phyloP scores from a whole-genome alignment of 75 land plant species.

The Adiantum capillusveneris region DNA sequence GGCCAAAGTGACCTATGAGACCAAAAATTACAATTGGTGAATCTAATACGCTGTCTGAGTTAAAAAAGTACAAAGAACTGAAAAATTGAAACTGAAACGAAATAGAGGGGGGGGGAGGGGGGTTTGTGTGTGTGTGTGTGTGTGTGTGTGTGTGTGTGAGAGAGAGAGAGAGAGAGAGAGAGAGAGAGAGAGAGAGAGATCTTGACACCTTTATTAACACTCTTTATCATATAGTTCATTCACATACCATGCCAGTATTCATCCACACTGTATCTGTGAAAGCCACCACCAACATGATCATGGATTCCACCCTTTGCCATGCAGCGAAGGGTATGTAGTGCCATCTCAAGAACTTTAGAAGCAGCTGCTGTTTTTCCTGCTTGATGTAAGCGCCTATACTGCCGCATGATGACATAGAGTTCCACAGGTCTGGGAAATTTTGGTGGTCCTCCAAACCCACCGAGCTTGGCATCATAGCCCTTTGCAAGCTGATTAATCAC shows the following conservation, averaged over 20 bases:
- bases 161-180: not conserved
- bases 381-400: slow-evolving; percentile 58
- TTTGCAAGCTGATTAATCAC: slow-evolving; percentile 45
- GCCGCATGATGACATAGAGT: slow-evolving; percentile 62
- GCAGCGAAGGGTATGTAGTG: slow-evolving; percentile 50
- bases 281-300: slow-evolving; percentile 98
- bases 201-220: no score
- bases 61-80: no score
- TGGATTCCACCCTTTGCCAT: slow-evolving; percentile 95
- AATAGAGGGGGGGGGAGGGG: no score
- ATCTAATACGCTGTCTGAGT: no score
- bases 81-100: no score
- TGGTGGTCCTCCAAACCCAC: slow-evolving; percentile 94
- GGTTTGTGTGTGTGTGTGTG: no score
- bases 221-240: no score
- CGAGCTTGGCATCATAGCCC: slow-evolving; percentile 59
- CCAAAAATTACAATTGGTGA: no score
- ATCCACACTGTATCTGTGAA: slow-evolving; percentile 97
- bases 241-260: slow-evolving; percentile 96
- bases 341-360: slow-evolving; percentile 53
- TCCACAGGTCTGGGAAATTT: slow-evolving; percentile 98
- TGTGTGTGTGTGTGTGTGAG: no score
- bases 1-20: no score
- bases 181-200: no score
- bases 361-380: slow-evolving; percentile 46